Evolutionary conservation across 495 filamentous ascomycete species (phyloP), one percentile per base, ranked within the genome.

Genomic region (Aspergillus cavernicola): DNA sequence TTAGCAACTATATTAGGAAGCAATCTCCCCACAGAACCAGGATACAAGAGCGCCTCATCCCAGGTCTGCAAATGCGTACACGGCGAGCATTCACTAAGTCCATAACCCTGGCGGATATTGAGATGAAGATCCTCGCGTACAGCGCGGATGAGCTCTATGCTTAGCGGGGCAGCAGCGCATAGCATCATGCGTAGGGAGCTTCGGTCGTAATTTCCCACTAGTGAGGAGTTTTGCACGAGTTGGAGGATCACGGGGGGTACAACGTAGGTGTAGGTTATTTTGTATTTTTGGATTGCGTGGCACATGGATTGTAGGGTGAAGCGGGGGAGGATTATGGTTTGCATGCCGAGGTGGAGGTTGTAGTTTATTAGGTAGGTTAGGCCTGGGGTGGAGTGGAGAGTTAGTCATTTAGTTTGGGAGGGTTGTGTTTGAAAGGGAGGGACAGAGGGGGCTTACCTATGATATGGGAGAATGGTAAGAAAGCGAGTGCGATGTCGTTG

Each of bases 401-500:
- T n/a, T n/a, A n/a, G n/a, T n/a, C n/a, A n/a, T n/a, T n/a, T n/a
- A n/a, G n/a, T n/a, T n/a, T n/a, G n/a, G n/a, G n/a, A n/a, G n/a
- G n/a, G n/a, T n/a, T n/a, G n/a, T n/a, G n/a, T n/a, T n/a, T n/a
- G n/a, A n/a, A n/a, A n/a, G n/a, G n/a, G n/a, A n/a, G n/a, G n/a
- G n/a, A n/a, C n/a, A 28, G 24, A 28, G 24, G 9, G 24, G 9
- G 4, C 24, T 28, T 9, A 28, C 24, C 24, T 4, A 28, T 28
- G 24, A 50, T 50, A 16, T 50, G 46, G 46, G 19, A 35, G 35
- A 50, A 50, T 20, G 46, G 46, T 28, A 50, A 26, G 46, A 50
- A 50, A 9, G 46, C 46, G 33, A 50, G 33, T 23, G 46, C 46
- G 32, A 19, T 12, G 11, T 28, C 9, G 19, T 50, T 26, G 19